Base-by-base conservation (phyloP, 257 asterid genomes). In the Solanum lignicaule region DNA sequence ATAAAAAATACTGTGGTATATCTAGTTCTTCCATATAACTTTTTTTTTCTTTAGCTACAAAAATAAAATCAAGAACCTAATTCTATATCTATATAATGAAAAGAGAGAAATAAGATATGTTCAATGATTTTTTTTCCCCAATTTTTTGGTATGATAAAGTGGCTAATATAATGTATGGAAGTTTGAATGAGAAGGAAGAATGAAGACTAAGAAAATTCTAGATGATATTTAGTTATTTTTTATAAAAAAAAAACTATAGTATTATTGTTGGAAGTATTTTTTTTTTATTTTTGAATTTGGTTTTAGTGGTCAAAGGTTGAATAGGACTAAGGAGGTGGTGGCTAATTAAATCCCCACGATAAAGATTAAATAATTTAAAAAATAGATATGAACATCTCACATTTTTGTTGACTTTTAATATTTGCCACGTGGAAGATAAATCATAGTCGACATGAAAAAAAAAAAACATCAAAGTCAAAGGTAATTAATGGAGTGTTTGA, bases 1-100 rank as follows among this genome's bases (percentile, higher is more conserved):
- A 95, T 82, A 93, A 73, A 90, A 95, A 95, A 78, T 89, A 88
- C 31, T 93, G 92, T 1, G 98, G 98, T 32, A 92, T 86, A 82
- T 94, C 94, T 23, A 87, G 48, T 58, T 85, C 83, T 27, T 88
- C 93, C 94, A 90, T 91, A 36, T 90, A 36, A 38, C 60, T 25
- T 15, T 29, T 18, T 14, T 69, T 8, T 25, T 41, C 15, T 62
- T 16, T 83, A 20, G 25, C n/a, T 35, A 72, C 27, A 20, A 83
- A 84, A 32, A 18, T 15, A 39, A 81, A 27, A 43, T 7, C 27
- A 81, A 81, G 68, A 81, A 25, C 14, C 65, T 25, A 25, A 27
- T 5, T 76, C 60, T 65, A 33, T n/a, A 15, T n/a, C n/a, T 74
- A 52, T 71, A 33, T 43, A 18, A 7, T 29, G 15, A 1, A 62